These are phyloP conservation scores for Phialophora macrospora DNA, from an alignment of 2,329 filamentous ascomycete species.

Conservation along the genomic window DNA sequence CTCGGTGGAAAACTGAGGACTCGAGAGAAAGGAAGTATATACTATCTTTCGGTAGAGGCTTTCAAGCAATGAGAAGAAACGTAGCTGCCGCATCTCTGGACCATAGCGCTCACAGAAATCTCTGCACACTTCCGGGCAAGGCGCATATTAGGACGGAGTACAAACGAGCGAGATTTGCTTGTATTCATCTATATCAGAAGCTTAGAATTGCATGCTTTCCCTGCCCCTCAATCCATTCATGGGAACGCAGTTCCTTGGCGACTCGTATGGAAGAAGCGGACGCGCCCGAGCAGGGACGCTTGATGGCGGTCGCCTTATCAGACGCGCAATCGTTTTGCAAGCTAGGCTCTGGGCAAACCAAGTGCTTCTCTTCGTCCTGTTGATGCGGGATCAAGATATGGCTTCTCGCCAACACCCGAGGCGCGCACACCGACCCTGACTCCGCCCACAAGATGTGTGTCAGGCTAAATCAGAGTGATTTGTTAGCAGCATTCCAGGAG, in stretches of 20 bases:
- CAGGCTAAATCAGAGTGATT: constrained; percentile 21
- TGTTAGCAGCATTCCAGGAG: constrained; percentile 1
- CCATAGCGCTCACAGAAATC: too few relatives aligned
- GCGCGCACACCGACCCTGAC: constrained; percentile 31
- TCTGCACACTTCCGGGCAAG: too few relatives aligned
- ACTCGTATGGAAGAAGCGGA: not conserved
- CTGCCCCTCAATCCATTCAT: not conserved
- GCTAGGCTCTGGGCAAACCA: constrained; percentile 18
- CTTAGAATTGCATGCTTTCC: not conserved
- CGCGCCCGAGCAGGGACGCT: not conserved
- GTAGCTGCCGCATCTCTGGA: too few relatives aligned
- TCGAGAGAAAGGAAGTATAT: not conserved
- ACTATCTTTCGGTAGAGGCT: not conserved
- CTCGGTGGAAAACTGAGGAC: too few relatives aligned
- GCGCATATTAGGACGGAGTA: too few relatives aligned
- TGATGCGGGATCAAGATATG: constrained; percentile 33
- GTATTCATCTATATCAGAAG: not conserved
- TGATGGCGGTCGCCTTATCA: not conserved
- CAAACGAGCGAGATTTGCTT: not conserved
- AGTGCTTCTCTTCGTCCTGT: constrained; percentile 41
- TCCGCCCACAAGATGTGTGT: constrained; percentile 31
- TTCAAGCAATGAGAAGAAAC: not conserved
- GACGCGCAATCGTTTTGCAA: not conserved
- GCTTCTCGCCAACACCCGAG: constrained; percentile 33
- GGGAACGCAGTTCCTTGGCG: not conserved